These are phyloP conservation scores for Phaffomyces opuntiae DNA, from an alignment of 805 yeast genomes.

Conservation along the genomic window DNA sequence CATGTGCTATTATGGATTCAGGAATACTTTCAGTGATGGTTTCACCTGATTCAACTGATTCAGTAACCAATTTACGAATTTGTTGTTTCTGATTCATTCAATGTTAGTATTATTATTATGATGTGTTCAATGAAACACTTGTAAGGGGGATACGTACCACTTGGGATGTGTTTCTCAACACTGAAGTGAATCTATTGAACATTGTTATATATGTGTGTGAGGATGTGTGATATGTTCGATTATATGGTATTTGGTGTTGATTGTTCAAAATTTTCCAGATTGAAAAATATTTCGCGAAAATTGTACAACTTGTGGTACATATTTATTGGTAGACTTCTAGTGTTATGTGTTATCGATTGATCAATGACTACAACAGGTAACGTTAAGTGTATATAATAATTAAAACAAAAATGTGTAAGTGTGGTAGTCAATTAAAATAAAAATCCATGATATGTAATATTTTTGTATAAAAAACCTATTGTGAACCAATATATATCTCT, in stretches of 20 bases:
- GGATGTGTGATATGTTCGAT: background rate
- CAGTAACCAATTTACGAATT: constrained; percentile 18
- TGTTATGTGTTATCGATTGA: no score
- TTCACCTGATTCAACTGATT: constrained; percentile 7
- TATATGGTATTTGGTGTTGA: background rate
- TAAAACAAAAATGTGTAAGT: no score
- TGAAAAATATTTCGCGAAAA: background rate
- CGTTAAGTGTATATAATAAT: no score
- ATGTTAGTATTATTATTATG: constrained; percentile 1
- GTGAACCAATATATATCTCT: no score
- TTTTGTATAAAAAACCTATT: no score
- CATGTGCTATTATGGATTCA: constrained; percentile 10
- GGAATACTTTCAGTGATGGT: constrained; percentile 2
- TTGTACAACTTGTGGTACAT: background rate
- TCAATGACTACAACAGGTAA: no score
- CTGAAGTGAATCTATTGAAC: constrained; percentile 4
- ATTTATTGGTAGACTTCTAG: no score
- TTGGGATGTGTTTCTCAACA: constrained; percentile 2
- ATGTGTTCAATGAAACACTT: background rate
- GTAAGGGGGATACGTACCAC: constrained; percentile 1
- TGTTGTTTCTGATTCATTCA: constrained; percentile 12
- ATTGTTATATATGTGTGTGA: background rate
- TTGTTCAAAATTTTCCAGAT: background rate
- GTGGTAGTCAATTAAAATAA: no score
- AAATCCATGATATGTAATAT: no score